Percentiles rank a stretch among this genome's conserved stretches.
These are phyloP conservation scores for Dendrobium nobile DNA, from an alignment of 106 monocot genomes.

Conservation along the genomic window DNA sequence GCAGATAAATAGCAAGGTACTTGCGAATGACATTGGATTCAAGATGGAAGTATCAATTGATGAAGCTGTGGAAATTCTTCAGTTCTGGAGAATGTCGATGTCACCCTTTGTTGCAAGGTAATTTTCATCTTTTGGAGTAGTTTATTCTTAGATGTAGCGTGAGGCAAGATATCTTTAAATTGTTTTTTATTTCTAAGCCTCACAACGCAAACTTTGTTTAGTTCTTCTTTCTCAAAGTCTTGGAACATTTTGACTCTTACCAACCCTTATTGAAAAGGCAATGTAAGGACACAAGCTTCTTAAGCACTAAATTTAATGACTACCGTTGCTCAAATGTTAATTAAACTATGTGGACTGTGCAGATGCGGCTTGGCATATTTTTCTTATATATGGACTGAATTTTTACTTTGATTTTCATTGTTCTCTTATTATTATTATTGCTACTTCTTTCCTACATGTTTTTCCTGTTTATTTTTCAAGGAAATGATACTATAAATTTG, in stretches of 20 bases:
- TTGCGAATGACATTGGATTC: slow-evolving; percentile 73
- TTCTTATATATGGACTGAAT: neutral
- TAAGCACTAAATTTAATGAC: neutral
- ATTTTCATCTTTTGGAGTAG: neutral
- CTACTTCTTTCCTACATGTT: neutral
- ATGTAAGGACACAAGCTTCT: too few species aligned
- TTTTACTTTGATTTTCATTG: neutral
- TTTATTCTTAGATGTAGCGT: slow-evolving; percentile 2
- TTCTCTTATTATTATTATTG: neutral
- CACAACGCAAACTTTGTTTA: neutral
- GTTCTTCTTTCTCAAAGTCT: neutral
- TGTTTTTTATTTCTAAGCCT: neutral
- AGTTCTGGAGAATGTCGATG: slow-evolving; percentile 32
- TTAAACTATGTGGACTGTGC: neutral
- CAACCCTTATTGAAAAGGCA: neutral
- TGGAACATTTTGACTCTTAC: neutral
- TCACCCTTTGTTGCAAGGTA: slow-evolving; percentile 54
- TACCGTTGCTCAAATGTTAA: neutral
- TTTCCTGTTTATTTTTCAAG: neutral
- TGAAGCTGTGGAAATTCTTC: slow-evolving; percentile 62
- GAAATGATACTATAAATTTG: neutral
- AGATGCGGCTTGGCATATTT: neutral
- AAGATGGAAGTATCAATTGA: slow-evolving; percentile 63
- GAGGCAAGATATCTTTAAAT: neutral
- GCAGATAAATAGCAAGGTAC: slow-evolving; percentile 73